These are phyloP conservation scores for Verticillium zaregamsianum DNA, from an alignment of 2,329 filamentous ascomycete species.

Conservation along the genomic window DNA sequence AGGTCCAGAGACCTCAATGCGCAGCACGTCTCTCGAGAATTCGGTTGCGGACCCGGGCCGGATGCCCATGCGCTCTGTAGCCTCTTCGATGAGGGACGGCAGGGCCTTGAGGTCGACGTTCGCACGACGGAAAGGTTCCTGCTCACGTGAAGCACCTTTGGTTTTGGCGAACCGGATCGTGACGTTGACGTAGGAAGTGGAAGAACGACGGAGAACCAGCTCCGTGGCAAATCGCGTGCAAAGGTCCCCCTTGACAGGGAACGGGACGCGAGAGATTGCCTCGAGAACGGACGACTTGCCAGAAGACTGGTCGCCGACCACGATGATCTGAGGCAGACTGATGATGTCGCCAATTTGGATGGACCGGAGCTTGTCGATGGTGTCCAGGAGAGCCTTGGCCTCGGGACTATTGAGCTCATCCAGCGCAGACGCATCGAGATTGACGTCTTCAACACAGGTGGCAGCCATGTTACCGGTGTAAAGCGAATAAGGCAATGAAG, in stretches of 20 bases:
- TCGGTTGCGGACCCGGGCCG: conserved; percentile 21
- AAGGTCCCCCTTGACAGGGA: conserved; percentile 52
- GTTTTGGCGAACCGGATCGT: conserved; percentile 23
- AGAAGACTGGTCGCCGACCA: conserved; percentile 57
- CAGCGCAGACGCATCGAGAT: conserved; percentile 13
- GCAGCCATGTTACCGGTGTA: not conserved
- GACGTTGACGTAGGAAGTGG: conserved; percentile 26
- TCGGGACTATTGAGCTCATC: conserved; percentile 11
- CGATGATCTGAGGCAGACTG: conserved; percentile 44
- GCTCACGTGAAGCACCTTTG: not conserved
- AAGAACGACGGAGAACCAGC: conserved; percentile 47
- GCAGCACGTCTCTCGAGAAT: conserved; percentile 43
- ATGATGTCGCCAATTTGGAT: conserved; percentile 32
- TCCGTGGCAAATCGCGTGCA: conserved; percentile 63
- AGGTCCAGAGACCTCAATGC: conserved; percentile 43
- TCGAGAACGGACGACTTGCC: conserved; percentile 64
- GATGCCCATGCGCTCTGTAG: conserved; percentile 46
- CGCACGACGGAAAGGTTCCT: not conserved
- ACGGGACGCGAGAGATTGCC: conserved; percentile 57
- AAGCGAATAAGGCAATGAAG: not conserved
- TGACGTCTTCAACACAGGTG: not conserved
- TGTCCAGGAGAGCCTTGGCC: conserved; percentile 24
- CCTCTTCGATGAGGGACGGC: conserved; percentile 29
- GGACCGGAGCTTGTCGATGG: conserved; percentile 32
- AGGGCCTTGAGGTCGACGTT: conserved; percentile 23